phyloP scores from a whole-genome alignment of 2,329 filamentous ascomycete genomes.

The Aspergillus oerlinghausenensis region DNA sequence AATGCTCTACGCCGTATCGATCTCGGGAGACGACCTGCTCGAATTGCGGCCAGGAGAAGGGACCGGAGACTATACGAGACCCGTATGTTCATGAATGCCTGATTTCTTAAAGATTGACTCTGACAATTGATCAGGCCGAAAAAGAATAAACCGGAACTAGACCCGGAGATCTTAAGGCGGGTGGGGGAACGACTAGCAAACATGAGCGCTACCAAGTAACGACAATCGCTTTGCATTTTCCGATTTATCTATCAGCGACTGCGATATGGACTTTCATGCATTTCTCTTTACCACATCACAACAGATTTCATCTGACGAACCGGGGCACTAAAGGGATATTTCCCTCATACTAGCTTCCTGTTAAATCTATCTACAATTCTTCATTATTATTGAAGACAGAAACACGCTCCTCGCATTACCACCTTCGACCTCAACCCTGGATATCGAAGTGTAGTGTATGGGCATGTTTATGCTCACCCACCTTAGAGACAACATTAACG shows the following conservation, averaged over 20 bases:
- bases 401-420: background rate
- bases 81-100: constrained; percentile 30
- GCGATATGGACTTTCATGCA: background rate
- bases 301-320: background rate
- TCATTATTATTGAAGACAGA: background rate
- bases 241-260: background rate
- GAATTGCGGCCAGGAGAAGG: constrained; percentile 39
- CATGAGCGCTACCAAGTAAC: constrained; percentile 7
- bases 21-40: constrained; percentile 30
- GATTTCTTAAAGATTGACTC: background rate
- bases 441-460: background rate
- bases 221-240: background rate
- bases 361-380: background rate
- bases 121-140: constrained; percentile 31
- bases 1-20: constrained; percentile 32
- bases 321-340: background rate
- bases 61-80: constrained; percentile 37
- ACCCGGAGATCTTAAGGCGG: constrained; percentile 34
- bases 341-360: background rate
- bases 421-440: background rate
- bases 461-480: background rate
- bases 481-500: background rate
- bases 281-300: background rate
- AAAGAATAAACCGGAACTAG: constrained; percentile 35
- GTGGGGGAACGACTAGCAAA: constrained; percentile 37